Percentiles rank a stretch among this genome's conserved stretches.
These are phyloP conservation scores for Saccharomyces mikatae DNA, from an alignment of 805 yeast species.

Conservation along the genomic window DNA sequence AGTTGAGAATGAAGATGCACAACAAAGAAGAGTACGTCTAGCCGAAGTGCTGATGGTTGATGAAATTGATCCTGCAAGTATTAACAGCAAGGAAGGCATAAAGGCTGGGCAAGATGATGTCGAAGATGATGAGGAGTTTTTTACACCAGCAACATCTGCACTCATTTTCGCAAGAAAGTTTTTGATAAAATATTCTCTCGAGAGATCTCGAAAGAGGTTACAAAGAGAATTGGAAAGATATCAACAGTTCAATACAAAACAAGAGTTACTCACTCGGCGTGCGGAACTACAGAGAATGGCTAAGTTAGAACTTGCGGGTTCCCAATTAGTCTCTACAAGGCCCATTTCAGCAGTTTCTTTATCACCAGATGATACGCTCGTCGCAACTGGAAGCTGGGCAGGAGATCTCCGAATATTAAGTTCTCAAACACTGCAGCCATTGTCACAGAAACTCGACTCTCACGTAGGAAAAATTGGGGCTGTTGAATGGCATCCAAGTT, in stretches of 20 bases:
- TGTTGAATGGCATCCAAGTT: constrained; percentile 50
- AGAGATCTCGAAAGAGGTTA: constrained; percentile 38
- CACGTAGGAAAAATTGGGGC: constrained; percentile 62
- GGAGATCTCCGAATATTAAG: constrained; percentile 56
- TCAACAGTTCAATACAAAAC: constrained; percentile 31
- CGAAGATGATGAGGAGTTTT: constrained; percentile 70
- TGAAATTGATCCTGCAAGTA: constrained; percentile 15
- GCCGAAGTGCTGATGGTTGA: constrained; percentile 36
- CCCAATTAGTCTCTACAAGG: constrained; percentile 63
- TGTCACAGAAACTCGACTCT: constrained; percentile 11
- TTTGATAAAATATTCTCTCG: constrained; percentile 47
- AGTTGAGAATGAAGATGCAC: constrained; percentile 49
- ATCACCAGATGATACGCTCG: constrained; percentile 30
- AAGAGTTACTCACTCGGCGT: constrained; percentile 43
- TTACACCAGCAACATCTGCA: constrained; percentile 64
- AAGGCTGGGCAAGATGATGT: constrained; percentile 31
- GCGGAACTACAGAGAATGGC: constrained; percentile 29
- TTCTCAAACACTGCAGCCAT: constrained; percentile 31
- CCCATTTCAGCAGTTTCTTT: constrained; percentile 56
- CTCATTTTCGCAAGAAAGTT: constrained; percentile 44
- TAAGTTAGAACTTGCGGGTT: constrained; percentile 44
- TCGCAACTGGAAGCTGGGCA: constrained; percentile 79
- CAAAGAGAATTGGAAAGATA: constrained; percentile 27
- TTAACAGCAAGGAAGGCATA: constrained; percentile 4
- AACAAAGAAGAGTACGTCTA: constrained; percentile 55